Evolutionary conservation across 1,284 basidiomycete genomes (phyloP), one percentile per base, ranked within the genome.

Genomic region (Tausonia pullulans): DNA sequence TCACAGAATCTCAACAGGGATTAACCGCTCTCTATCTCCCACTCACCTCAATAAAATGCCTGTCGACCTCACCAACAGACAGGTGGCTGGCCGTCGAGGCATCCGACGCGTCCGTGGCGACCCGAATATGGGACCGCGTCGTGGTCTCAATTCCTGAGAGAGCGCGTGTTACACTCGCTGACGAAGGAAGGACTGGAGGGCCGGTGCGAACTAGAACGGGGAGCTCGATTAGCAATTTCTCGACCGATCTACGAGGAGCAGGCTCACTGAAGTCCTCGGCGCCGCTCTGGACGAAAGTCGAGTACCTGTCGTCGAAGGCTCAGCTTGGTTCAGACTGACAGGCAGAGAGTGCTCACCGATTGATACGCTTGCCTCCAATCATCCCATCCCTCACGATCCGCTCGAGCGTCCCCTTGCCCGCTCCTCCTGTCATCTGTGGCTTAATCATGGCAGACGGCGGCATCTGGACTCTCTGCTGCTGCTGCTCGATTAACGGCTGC

Each of bases 1-100:
- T 3, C 14, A 10, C 4, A 6, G 27, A 53, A 11, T 39, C 4
- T 10, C 16, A 56, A 43, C 5, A 14, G 55, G 55, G 43, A 10
- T 16, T 43, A 9, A 5, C 27, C 27, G 27, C 27, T 27, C 27
- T 27, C 27, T 1, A 27, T 27, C 27, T 27, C 27, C 27, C 83
- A 2, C 86, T 83, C n/a, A 81, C 79, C 51, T 88, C 85, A 59
- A 91, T 80, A 68, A 82, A 87, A 74, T 90, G 87, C 53, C 74
- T 78, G 69, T 88, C 85, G 6, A 84, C 79, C 39, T 71, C 65
- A 16, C 63, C 67, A 0, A 67, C 58, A 41, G 27, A 27, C 27
- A 27, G 27, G 27, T 27, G 27, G 27, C 69, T 67, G 11, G 79
- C 67, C 0, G 78, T 78, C 3, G 67, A 67, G 13, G 48, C 69